These are phyloP conservation scores for Alternaria burnsii DNA, from an alignment of 2,329 filamentous ascomycete species.

Conservation along the genomic window DNA sequence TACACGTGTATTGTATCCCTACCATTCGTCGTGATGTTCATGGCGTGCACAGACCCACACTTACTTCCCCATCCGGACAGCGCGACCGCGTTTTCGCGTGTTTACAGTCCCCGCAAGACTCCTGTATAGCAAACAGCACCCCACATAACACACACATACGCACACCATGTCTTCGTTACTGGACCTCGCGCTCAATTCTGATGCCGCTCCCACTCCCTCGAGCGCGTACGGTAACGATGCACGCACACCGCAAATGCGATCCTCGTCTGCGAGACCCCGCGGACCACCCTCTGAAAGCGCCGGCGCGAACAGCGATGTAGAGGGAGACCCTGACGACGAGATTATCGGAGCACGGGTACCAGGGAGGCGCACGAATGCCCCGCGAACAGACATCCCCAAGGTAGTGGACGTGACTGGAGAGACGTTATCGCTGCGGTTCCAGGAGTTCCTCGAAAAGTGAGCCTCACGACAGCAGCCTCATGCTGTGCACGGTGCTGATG, in stretches of 20 bases:
- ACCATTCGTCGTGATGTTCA: not conserved
- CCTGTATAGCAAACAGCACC: conserved; percentile 14
- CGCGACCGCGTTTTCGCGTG: conserved; percentile 37
- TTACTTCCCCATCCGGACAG: conserved; percentile 28
- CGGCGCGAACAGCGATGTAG: conserved; percentile 63
- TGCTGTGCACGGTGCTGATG: conserved; percentile 17
- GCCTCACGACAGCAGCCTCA: conserved; percentile 26
- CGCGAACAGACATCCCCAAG: conserved; percentile 68
- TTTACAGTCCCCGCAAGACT: conserved; percentile 27
- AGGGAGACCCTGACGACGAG: conserved; percentile 69
- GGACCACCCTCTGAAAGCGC: conserved; percentile 62
- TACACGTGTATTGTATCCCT: not conserved
- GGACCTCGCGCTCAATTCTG: conserved; percentile 60
- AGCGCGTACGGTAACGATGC: conserved; percentile 48
- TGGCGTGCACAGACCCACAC: conserved; percentile 21
- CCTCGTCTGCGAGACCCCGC: conserved; percentile 64
- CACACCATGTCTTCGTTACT: conserved; percentile 61
- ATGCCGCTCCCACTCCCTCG: conserved; percentile 51
- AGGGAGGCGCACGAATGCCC: conserved; percentile 50
- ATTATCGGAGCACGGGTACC: conserved; percentile 62
- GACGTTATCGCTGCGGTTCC: conserved; percentile 78
- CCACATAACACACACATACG: conserved; percentile 8
- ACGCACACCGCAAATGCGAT: conserved; percentile 52
- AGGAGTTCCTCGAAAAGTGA: conserved; percentile 80
- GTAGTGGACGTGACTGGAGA: conserved; percentile 81